Percentiles rank a stretch among this genome's conserved stretches.
These are phyloP conservation scores for Citrus maxima DNA, from an alignment of 345 rosid species.

Conservation along the genomic window DNA sequence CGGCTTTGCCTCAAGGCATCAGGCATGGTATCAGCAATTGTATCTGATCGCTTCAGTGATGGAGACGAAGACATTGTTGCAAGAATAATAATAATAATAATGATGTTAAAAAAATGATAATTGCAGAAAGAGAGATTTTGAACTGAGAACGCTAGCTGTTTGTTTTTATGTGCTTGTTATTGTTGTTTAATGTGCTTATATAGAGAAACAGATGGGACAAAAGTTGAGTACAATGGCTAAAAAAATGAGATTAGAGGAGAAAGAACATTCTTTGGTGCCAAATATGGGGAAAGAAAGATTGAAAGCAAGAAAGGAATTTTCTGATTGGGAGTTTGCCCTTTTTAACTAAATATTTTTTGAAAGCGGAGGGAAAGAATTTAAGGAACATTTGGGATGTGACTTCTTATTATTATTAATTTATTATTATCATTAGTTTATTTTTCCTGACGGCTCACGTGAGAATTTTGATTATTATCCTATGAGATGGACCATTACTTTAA, in stretches of 20 bases:
- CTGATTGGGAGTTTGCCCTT: slow-evolving; percentile 1
- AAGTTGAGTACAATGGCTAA: not conserved
- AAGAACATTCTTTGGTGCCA: slow-evolving; percentile 45
- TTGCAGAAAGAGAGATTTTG: slow-evolving; percentile 7
- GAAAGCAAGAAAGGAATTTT: slow-evolving; percentile 13
- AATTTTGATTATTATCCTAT: too few relatives aligned
- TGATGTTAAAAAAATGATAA: not conserved
- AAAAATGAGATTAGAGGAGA: slow-evolving; percentile 16
- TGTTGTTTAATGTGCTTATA: slow-evolving; percentile 16
- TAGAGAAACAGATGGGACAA: not conserved
- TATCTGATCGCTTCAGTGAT: slow-evolving; percentile 50
- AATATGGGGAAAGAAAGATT: slow-evolving; percentile 27
- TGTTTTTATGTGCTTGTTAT: slow-evolving; percentile 1
- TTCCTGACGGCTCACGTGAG: too few relatives aligned
- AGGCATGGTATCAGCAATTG: slow-evolving; percentile 83
- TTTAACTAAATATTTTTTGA: not conserved
- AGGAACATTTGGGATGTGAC: not conserved
- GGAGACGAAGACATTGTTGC: slow-evolving; percentile 34
- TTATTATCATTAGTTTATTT: too few relatives aligned
- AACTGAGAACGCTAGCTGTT: slow-evolving; percentile 11
- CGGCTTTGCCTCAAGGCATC: slow-evolving; percentile 77
- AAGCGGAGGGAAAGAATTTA: slow-evolving; percentile 21
- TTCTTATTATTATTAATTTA: too few relatives aligned
- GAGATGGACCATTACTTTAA: too few relatives aligned
- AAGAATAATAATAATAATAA: slow-evolving; percentile 1